Conservation (phyloP, 805 yeast species). For the Lipomyces japonicus region DNA sequence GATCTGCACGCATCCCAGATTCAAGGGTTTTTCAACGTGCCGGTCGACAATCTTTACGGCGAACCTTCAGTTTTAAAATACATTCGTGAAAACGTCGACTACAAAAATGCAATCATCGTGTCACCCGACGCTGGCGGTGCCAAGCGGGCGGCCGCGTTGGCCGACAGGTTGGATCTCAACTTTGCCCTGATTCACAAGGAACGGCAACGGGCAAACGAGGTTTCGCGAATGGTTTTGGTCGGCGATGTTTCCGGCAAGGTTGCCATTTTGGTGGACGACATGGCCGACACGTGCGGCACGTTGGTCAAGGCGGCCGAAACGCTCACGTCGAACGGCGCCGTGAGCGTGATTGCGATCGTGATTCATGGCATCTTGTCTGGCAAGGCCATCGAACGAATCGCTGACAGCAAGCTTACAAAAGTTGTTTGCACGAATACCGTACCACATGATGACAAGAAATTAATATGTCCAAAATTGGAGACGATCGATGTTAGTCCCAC, state of each 20-base stretch:
- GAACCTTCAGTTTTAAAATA: constrained; percentile 87
- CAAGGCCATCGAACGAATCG: constrained; percentile 69
- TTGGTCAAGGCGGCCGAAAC: constrained; percentile 91
- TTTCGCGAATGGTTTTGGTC: constrained; percentile 88
- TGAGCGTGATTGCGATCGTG: constrained; percentile 83
- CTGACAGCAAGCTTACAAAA: constrained; percentile 59
- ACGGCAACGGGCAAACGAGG: constrained; percentile 92
- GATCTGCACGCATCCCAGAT: constrained; percentile 97
- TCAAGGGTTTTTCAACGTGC: constrained; percentile 92
- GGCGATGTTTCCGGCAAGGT: constrained; percentile 86
- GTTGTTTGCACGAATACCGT: constrained; percentile 92
- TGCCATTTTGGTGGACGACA: constrained; percentile 88
- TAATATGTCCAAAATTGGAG: constrained; percentile 63
- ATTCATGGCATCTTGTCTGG: constrained; percentile 95
- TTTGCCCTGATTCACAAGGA: constrained; percentile 97
- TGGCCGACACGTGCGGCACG: constrained; percentile 99
- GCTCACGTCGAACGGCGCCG: constrained; percentile 73
- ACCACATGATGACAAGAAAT: constrained; percentile 66
- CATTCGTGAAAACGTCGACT: constrained; percentile 61
- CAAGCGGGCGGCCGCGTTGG: constrained; percentile 89
- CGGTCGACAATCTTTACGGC: constrained; percentile 93
- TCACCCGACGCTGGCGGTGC: constrained; percentile 99
- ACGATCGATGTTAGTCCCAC: constrained; percentile 81
- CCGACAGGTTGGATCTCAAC: constrained; percentile 85
- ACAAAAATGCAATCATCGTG: constrained; percentile 66